Evolutionary conservation across 202 grass and related monocot species (phyloP), one percentile per base, ranked within the genome.

Genomic region (Dendrocalamus latiflorus): DNA sequence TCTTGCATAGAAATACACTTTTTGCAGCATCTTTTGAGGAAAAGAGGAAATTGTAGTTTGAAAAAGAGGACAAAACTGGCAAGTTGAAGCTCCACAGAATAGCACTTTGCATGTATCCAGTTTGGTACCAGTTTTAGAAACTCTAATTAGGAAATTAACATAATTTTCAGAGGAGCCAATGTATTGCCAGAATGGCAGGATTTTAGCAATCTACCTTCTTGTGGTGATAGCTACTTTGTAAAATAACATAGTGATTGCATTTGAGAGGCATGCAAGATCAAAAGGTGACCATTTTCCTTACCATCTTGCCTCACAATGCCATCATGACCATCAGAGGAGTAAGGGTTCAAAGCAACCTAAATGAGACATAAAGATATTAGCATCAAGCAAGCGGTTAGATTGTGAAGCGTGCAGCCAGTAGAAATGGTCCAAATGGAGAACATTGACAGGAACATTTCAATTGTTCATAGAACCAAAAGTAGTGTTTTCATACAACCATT

Each of bases 321-420:
- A 93, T 98, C 95, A 81, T 98, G 95, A 44, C 95, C 95, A 41
- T 98, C 95, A 59, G 95, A 98, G 28, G 93, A 95, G 85, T 98
- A 98, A 70, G 95, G 95, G 79, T 98, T 93, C 87, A 98, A 86
- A 8, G 95, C 93, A 77, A 98, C 93, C 95, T 93, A 81, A 60
- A 82, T 39, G 55, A 30, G 0, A 8, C 41, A 89, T 72, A 78
- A 61, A 45, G 41, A 72, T 62, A 48, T 50, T 41, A 49, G 6
- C 10, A 56, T 55, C 20, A 64, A 62, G 65, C 5, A 76, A 44
- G 24, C 51, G n/a, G n/a, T n/a, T n/a, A n/a, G n/a, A n/a, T n/a
- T n/a, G n/a, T n/a, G n/a, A n/a, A n/a, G n/a, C n/a, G n/a, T n/a
- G n/a, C n/a, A n/a, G n/a, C n/a, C n/a, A n/a, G n/a, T n/a, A n/a